Evolutionary conservation across 2,329 filamentous ascomycete species (phyloP), one percentile per base, ranked within the genome.

Genomic region (Lachnellula occidentalis): DNA sequence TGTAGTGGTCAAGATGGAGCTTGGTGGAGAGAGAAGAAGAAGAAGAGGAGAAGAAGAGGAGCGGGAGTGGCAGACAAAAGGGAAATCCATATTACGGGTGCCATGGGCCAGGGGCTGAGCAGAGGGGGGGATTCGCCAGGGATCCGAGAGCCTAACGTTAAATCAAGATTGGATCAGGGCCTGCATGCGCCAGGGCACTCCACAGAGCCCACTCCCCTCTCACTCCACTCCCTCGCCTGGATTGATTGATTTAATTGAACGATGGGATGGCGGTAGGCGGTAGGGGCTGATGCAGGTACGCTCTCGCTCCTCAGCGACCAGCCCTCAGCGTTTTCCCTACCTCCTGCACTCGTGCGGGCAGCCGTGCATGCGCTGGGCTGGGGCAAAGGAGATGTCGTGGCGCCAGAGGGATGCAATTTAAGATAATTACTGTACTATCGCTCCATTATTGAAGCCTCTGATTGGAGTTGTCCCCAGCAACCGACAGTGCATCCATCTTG

Each of bases 1-100:
- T 61, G 66, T 67, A 51, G 48, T 63, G 58, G 56, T 61, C 58
- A 64, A 64, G 59, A 63, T 52, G 61, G 47, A 62, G 57, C 60
- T 65, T 66, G 60, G 62, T 62, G 57, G 52, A 52, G 59, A 61
- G 54, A 50, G 47, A 56, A 61, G 49, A 50, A 53, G 47, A 48
- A 57, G 47, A 48, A 56, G 54, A 55, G 41, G 43, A 52, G 36
- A 27, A 45, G 47, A 46, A 50, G 47, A 57, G 48, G 47, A 42
- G 53, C 43, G 55, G 53, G 47, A 54, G 37, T 49, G 36, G 51
- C 34, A 54, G 36, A 51, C 55, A 59, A 59, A 60, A 56, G 48
- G 55, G 57, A 39, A 57, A 51, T 48, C 51, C 51, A 52, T 54
- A 51, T 59, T 63, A 55, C 52, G 56, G 48, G 19, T 7, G 31